A percentile compares a stretch with the other conserved stretches of the same genome.
These are phyloP conservation scores for Astragalus membranaceus DNA, from an alignment of 306 rosid genomes.

Conservation along the genomic window DNA sequence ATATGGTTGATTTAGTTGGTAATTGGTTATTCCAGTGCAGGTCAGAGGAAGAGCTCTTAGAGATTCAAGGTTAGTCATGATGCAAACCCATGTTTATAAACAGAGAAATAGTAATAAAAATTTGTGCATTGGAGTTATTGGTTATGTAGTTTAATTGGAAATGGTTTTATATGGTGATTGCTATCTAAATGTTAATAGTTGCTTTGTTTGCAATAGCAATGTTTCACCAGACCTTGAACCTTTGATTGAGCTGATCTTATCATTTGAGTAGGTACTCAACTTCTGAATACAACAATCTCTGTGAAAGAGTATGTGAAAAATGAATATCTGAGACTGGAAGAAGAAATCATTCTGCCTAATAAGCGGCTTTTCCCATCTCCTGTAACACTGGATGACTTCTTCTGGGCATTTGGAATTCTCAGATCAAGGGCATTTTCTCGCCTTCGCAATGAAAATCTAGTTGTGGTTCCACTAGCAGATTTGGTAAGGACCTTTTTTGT, in stretches of 20 bases:
- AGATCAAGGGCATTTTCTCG: constrained; percentile 96
- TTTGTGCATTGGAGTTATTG: constrained; percentile 1
- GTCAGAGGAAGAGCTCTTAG: constrained; percentile 96
- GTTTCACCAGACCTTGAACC: neutral
- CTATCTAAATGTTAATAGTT: neutral
- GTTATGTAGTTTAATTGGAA: neutral
- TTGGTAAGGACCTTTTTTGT: constrained; percentile 50
- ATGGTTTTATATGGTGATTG: neutral
- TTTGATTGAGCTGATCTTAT: constrained; percentile 23
- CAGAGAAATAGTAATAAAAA: neutral
- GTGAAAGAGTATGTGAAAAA: constrained; percentile 79
- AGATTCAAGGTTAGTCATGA: constrained; percentile 66
- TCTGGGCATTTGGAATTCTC: constrained; percentile 95
- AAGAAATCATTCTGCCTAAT: constrained; percentile 69
- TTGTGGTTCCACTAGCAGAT: constrained; percentile 78
- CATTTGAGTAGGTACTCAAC: constrained; percentile 75
- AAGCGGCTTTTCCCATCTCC: constrained; percentile 70
- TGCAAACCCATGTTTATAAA: neutral
- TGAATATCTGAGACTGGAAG: constrained; percentile 67
- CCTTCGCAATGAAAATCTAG: constrained; percentile 77
- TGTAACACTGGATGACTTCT: constrained; percentile 82
- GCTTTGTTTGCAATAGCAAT: neutral
- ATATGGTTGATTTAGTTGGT: constrained; percentile 52
- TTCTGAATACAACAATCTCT: constrained; percentile 68
- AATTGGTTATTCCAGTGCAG: constrained; percentile 87